Percentiles rank a stretch among this genome's conserved stretches.
These are phyloP conservation scores for Xylariaceae sp. DNA, from an alignment of 2,329 filamentous ascomycete species.

Conservation along the genomic window DNA sequence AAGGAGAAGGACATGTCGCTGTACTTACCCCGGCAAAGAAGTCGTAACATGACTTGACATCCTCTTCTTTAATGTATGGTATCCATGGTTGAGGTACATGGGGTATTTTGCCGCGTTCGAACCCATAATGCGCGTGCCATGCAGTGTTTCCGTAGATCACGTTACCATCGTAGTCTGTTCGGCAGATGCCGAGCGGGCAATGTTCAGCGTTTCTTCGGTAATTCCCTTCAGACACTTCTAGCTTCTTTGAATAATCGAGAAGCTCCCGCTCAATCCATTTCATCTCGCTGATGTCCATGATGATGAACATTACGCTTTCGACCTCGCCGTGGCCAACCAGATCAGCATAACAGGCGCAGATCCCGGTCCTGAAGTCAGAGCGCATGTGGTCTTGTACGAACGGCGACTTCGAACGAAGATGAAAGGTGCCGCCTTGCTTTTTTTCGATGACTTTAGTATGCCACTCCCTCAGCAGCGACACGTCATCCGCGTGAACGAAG, in stretches of 20 bases:
- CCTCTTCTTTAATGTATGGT: no score
- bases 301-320: slow-evolving; percentile 25
- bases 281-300: slow-evolving; percentile 27
- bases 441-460: slow-evolving; percentile 14
- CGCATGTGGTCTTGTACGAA: slow-evolving; percentile 24
- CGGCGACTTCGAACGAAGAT: slow-evolving; percentile 23
- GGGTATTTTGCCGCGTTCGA: slow-evolving; percentile 1
- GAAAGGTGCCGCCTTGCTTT: slow-evolving; percentile 24
- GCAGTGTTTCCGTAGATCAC: slow-evolving; percentile 25
- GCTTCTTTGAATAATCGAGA: slow-evolving; percentile 19
- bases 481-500: slow-evolving; percentile 20
- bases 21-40: no score
- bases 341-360: slow-evolving; percentile 27
- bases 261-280: slow-evolving; percentile 28
- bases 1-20: no score
- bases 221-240: slow-evolving; percentile 23
- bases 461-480: slow-evolving; percentile 21
- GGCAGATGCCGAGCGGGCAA: slow-evolving; percentile 25
- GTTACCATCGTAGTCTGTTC: slow-evolving; percentile 23
- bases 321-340: slow-evolving; percentile 20
- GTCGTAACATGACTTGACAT: no score
- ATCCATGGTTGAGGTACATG: slow-evolving; percentile 2
- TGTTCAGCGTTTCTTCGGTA: slow-evolving; percentile 26
- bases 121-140: slow-evolving; percentile 23
- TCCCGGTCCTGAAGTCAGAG: slow-evolving; percentile 22